A percentile compares a stretch with the other conserved stretches of the same genome.
Conservation (phyloP, 129 eudicot species). For the Glebionis coronaria region DNA sequence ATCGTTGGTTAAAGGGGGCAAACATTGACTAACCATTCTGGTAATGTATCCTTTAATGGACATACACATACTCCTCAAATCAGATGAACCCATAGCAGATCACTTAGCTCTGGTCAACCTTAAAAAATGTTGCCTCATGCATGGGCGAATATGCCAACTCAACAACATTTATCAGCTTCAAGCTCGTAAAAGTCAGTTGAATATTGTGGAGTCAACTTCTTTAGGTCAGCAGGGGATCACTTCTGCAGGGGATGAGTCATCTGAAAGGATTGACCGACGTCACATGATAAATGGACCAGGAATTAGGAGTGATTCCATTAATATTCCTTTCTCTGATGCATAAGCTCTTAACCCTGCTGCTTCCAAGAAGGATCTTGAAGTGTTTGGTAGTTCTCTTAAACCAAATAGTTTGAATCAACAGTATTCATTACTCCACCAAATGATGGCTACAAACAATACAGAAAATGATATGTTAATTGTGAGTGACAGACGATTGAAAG, state of each 20-base stretch:
- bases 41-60: conserved; percentile 27
- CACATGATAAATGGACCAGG: conserved; percentile 35
- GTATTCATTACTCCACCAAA: too few relatives aligned
- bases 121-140: conserved; percentile 34
- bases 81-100: conserved; percentile 26
- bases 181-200: conserved; percentile 31
- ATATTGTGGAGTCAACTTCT: conserved; percentile 48
- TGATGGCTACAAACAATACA: too few relatives aligned
- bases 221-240: conserved; percentile 19
- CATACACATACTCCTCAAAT: too few relatives aligned
- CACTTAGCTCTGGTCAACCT: conserved; percentile 27
- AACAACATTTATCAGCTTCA: conserved; percentile 45
- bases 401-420: too few relatives aligned
- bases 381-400: too few relatives aligned
- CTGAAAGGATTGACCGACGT: conserved; percentile 32
- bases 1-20: too few relatives aligned
- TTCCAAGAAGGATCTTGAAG: too few relatives aligned
- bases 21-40: neutral
- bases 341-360: too few relatives aligned
- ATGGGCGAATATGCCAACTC: conserved; percentile 49
- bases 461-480: too few relatives aligned
- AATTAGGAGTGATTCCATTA: conserved; percentile 39
- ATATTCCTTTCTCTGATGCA: conserved; percentile 29
- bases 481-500: too few relatives aligned
- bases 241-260: too few relatives aligned